Percentiles rank a stretch among this genome's conserved stretches.
phyloP scores from a whole-genome alignment of 2,329 filamentous ascomycete genomes.

The Xylariaceae sp. region DNA sequence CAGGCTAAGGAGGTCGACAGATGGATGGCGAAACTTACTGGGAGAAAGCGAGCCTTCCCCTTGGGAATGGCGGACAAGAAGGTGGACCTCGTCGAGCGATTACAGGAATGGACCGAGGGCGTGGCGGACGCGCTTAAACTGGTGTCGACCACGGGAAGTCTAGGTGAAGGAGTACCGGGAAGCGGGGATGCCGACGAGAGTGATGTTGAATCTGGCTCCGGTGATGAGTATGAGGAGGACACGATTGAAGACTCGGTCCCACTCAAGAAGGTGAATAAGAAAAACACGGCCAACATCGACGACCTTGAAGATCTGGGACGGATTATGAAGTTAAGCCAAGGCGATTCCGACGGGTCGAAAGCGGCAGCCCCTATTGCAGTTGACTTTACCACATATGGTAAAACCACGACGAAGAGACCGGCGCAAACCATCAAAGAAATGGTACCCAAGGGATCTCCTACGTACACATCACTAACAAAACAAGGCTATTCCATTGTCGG shows the following conservation, averaged over 20 bases:
- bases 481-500: conserved; percentile 95
- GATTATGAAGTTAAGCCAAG: conserved; percentile 49
- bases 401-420: conserved; percentile 42
- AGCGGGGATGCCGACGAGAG: conserved; percentile 83
- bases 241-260: conserved; percentile 44
- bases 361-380: conserved; percentile 58
- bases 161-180: conserved; percentile 64
- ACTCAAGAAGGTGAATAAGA: conserved; percentile 36
- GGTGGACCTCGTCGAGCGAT: conserved; percentile 57
- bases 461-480: conserved; percentile 83
- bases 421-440: conserved; percentile 68
- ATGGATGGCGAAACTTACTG: conserved; percentile 95
- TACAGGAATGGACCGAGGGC: conserved; percentile 75
- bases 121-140: conserved; percentile 63
- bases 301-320: conserved; percentile 81
- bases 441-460: conserved; percentile 87
- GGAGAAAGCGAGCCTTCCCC: conserved; percentile 78
- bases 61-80: conserved; percentile 85
- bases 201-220: conserved; percentile 65
- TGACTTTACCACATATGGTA: conserved; percentile 76
- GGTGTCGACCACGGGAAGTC: conserved; percentile 53
- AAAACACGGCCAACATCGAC: conserved; percentile 48
- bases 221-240: conserved; percentile 47
- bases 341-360: conserved; percentile 27
- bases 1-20: conserved; percentile 86